Percentiles rank a stretch among this genome's conserved stretches.
Evolutionary conservation across 371 early-diverging fungal species (phyloP).

Genomic region (Circinella umbellata): DNA sequence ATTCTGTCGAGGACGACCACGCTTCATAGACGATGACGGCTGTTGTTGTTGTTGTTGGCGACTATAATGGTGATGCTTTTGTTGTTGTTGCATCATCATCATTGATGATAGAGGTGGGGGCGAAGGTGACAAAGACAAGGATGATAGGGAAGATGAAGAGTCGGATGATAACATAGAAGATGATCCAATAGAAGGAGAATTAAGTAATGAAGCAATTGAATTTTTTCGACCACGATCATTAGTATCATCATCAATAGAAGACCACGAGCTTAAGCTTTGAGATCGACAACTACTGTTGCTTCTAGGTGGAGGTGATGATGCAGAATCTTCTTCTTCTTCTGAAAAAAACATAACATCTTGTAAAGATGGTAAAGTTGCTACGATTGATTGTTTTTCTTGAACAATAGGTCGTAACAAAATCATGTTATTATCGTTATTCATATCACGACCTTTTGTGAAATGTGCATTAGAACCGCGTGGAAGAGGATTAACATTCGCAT

Average conservation of each 20-base stretch:
- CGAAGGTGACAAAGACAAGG: not conserved
- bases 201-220: conserved; percentile 51
- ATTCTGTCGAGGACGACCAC: conserved; percentile 32
- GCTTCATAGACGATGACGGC: conserved; percentile 23
- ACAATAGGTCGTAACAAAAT: conserved; percentile 8
- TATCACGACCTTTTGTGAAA: conserved; percentile 2
- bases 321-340: conserved; percentile 8
- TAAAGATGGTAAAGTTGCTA: conserved; percentile 29
- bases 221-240: conserved; percentile 33
- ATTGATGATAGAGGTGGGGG: too few relatives aligned
- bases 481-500: not conserved
- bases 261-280: conserved; percentile 12
- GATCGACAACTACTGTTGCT: conserved; percentile 5
- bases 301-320: not conserved
- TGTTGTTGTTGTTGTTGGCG: conserved; percentile 14
- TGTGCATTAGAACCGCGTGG: not conserved
- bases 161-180: not conserved
- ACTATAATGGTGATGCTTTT: conserved; percentile 25
- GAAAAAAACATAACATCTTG: conserved; percentile 26
- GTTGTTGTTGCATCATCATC: conserved; percentile 1
- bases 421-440: not conserved
- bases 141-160: not conserved
- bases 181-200: conserved; percentile 7
- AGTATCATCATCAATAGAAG: conserved; percentile 11
- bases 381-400: conserved; percentile 10